These are phyloP conservation scores for Hanseniaspora vineae DNA, from an alignment of 805 yeast genomes.

Conservation along the genomic window DNA sequence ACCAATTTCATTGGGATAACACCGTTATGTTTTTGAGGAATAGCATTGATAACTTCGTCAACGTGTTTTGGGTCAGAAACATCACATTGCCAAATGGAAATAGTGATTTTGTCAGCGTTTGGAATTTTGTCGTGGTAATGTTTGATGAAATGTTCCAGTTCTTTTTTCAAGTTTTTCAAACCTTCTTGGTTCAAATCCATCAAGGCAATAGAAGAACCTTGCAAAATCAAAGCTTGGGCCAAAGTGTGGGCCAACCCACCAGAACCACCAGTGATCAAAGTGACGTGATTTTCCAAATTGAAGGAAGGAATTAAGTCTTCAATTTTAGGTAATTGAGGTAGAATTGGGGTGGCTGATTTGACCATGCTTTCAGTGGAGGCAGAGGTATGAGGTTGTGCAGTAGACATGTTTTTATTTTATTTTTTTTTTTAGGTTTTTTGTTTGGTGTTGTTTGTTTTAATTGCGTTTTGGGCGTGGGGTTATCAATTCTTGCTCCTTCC, in stretches of 20 bases:
- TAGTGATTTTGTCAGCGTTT: conserved; percentile 20
- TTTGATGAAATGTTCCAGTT: conserved; percentile 34
- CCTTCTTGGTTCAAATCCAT: conserved; percentile 54
- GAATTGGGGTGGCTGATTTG: conserved; percentile 13
- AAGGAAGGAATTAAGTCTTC: conserved; percentile 46
- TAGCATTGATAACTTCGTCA: conserved; percentile 37
- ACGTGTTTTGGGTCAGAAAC: conserved; percentile 53
- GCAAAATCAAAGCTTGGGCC: conserved; percentile 54
- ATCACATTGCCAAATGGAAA: conserved; percentile 62
- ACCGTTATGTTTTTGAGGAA: conserved; percentile 43
- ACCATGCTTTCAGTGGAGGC: conserved; percentile 8
- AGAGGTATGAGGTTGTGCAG: background rate
- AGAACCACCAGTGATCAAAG: conserved; percentile 69
- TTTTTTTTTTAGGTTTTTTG: background rate
- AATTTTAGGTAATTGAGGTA: conserved; percentile 13
- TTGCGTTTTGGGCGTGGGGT: background rate
- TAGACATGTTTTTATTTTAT: background rate
- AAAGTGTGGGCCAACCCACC: conserved; percentile 63
- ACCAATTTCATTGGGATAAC: conserved; percentile 51
- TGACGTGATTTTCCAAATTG: conserved; percentile 58
- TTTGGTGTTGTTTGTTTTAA: background rate
- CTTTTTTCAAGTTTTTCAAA: conserved; percentile 42
- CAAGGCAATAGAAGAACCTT: conserved; percentile 67
- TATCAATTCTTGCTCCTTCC: too few species aligned
- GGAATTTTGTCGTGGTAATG: conserved; percentile 15